A percentile compares a stretch with the other conserved stretches of the same genome.
Evolutionary conservation across 306 rosid species (phyloP).

Genomic region (Trifolium subterraneum): DNA sequence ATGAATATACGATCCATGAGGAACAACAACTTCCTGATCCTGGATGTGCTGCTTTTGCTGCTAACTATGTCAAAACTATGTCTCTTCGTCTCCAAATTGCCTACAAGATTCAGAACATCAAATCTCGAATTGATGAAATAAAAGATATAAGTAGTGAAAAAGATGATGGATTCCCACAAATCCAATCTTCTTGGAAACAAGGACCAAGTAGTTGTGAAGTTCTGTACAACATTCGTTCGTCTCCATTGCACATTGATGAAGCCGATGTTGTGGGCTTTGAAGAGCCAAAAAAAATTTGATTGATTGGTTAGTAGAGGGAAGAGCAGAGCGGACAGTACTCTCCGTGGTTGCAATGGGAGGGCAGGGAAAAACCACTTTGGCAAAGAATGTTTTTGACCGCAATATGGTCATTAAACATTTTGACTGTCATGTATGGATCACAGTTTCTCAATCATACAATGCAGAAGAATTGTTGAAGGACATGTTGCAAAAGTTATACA

Average conservation of each 20-base stretch:
- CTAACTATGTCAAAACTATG: not conserved
- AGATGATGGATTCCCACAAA: not conserved
- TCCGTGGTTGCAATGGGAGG: slow-evolving; percentile 6
- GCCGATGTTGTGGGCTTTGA: not conserved
- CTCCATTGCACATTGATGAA: not conserved
- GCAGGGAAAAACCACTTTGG: not conserved
- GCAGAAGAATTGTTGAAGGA: not conserved
- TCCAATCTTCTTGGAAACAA: not conserved
- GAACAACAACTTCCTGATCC: not conserved
- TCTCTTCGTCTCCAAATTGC: not conserved
- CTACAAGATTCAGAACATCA: not conserved
- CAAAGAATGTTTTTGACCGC: not conserved
- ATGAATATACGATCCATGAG: not conserved
- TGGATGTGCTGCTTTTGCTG: not conserved
- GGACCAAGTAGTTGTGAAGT: not conserved
- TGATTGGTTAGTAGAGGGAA: not conserved
- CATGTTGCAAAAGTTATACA: not conserved
- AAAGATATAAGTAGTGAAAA: not conserved
- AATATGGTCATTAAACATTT: not conserved
- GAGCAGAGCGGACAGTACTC: not conserved
- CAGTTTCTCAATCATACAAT: not conserved
- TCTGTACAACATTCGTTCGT: not conserved
- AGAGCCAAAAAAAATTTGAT: not conserved
- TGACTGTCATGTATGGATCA: not conserved
- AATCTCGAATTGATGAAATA: not conserved